phyloP scores from a whole-genome alignment of 2,329 filamentous ascomycete genomes.

The Berkeleyomyces basicola region DNA sequence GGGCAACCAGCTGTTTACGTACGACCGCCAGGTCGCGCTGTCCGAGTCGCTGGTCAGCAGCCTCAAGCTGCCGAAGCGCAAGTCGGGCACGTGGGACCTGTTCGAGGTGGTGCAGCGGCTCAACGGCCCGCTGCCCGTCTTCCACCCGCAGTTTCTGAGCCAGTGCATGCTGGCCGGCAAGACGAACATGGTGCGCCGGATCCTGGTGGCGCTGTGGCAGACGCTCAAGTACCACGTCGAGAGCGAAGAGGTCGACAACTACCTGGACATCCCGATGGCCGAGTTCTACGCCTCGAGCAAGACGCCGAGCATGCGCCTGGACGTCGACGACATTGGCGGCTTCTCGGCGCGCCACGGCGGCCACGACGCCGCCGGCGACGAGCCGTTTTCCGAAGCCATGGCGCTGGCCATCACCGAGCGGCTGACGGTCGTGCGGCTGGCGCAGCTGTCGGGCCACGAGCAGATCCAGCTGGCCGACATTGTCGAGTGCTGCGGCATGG shows the following conservation, averaged over 20 bases:
- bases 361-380: conserved; percentile 21
- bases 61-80: conserved; percentile 30
- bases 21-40: conserved; percentile 57
- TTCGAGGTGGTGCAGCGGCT: conserved; percentile 70
- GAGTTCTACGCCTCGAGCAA: conserved; percentile 33
- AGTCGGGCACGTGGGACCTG: conserved; percentile 44
- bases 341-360: neutral
- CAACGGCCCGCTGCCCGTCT: conserved; percentile 76
- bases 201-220: conserved; percentile 56
- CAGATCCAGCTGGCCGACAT: conserved; percentile 76
- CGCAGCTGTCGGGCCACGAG: conserved; percentile 67
- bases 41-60: conserved; percentile 41
- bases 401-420: conserved; percentile 58
- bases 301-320: neutral
- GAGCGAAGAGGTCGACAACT: conserved; percentile 64
- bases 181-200: conserved; percentile 48
- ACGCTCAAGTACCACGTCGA: conserved; percentile 70
- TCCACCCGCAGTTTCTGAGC: conserved; percentile 79
- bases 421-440: conserved; percentile 56
- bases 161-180: conserved; percentile 79
- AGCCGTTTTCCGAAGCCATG: conserved; percentile 53
- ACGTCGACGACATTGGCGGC: conserved; percentile 6
- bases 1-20: conserved; percentile 80
- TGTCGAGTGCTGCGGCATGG: conserved; percentile 65
- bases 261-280: conserved; percentile 49